Base-by-base conservation (phyloP, 2,329 filamentous ascomycete genomes). In the Colletotrichum coccodes region DNA sequence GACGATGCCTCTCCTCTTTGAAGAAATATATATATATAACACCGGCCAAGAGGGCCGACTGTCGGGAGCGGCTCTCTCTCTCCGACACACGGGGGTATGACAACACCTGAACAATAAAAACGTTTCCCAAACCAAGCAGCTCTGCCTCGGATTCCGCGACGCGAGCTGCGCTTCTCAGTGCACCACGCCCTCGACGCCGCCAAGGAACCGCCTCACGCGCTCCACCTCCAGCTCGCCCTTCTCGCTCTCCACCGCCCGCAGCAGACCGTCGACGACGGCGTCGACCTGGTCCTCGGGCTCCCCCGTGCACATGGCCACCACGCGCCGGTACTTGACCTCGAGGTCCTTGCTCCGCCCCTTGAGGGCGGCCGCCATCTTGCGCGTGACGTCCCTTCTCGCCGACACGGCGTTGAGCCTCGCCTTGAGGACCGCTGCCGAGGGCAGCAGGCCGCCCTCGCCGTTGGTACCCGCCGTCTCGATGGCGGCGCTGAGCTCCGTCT, bases 201-300 rank as follows among this genome's bases (percentile, higher is more conserved):
- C 88, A 64, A 97, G 82, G 76, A 97, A 97, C 60, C 94, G 89
- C 73, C 92, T 86, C 14, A 97, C 92, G 9, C 94, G 84, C 0
- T 88, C 89, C 9, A 95, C 89, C 76, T 97, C 94, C 1, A 94
- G 83, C 74, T 93, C 92, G 8, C 89, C 88, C 62, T 86, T 88
- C 78, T 98, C 95, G 75, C 94, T 97, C 80, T 97, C 95, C 3
- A 98, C 92, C 2, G 96, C 96, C 71, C 93, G 90, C 53, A 97
- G 89, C 49, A 99, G 83, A 3, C 90, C 90, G 60, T 94, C 93
- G 0, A 98, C 85, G 59, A 94, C 88, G 65, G 89, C 88, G 73
- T 98, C 96, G 16, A 98, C 92, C 66, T 94, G 89, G 9, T 87
- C 86, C 70, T 97, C 94, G 1, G 89, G 87, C 38, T 95, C 92